phyloP scores from a whole-genome alignment of 345 rosid genomes.

The Eucalyptus sp. region DNA sequence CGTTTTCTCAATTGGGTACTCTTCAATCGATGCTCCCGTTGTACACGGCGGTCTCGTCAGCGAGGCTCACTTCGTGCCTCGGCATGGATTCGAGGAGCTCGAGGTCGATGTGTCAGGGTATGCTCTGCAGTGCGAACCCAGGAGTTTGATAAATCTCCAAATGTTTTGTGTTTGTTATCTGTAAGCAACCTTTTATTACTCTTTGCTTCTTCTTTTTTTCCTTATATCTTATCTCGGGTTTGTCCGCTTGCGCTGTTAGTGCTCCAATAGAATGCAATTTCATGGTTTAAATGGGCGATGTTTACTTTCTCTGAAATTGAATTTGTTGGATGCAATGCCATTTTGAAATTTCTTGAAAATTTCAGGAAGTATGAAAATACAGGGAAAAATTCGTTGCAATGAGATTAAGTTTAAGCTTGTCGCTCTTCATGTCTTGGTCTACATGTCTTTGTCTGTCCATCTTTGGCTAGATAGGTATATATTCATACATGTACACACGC shows the following conservation, averaged over 20 bases:
- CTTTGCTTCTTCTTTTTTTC: not conserved
- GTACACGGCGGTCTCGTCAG: constrained; percentile 70
- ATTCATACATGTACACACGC: not conserved
- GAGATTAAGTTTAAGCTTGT: not conserved
- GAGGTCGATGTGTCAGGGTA: constrained; percentile 97
- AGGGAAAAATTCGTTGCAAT: not conserved
- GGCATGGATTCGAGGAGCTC: constrained; percentile 66
- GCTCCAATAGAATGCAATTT: not conserved
- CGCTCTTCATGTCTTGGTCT: not conserved
- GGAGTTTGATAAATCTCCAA: constrained; percentile 75
- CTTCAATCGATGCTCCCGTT: constrained; percentile 82
- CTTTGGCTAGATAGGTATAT: not conserved
- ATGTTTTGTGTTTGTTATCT: constrained; percentile 42
- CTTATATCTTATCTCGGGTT: not conserved
- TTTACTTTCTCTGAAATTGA: not conserved
- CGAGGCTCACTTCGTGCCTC: constrained; percentile 83
- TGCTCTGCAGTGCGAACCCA: constrained; percentile 91
- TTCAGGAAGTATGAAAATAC: not conserved
- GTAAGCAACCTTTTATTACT: constrained; percentile 42
- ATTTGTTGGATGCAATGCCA: not conserved
- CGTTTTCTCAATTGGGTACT: constrained; percentile 50
- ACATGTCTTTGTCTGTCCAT: not conserved
- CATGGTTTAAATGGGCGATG: not conserved
- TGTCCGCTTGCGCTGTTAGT: not conserved
- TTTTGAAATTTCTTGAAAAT: not conserved